These are phyloP conservation scores for Glarea lozoyensis DNA, from an alignment of 495 filamentous ascomycete genomes.

Conservation along the genomic window DNA sequence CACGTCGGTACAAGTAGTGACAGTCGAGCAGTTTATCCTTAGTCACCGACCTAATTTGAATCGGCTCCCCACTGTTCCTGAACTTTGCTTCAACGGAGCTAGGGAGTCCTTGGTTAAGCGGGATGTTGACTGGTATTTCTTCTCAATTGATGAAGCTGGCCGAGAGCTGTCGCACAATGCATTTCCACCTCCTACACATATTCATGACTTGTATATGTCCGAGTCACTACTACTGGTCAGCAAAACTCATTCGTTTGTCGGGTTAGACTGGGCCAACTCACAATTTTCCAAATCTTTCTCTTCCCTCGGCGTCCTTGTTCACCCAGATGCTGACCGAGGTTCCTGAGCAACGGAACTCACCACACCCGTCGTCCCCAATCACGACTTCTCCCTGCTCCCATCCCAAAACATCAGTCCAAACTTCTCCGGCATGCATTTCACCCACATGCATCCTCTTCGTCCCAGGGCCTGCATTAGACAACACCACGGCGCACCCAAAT, in stretches of 20 bases:
- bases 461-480: conserved; percentile 43
- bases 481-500: conserved; percentile 47
- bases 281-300: conserved; percentile 38
- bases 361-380: conserved; percentile 49
- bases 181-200: neutral
- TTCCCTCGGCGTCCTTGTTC: conserved; percentile 41
- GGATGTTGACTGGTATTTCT: too few relatives aligned
- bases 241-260: conserved; percentile 7
- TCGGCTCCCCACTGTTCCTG: too few relatives aligned
- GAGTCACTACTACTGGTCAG: conserved; percentile 19
- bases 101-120: too few relatives aligned
- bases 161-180: neutral
- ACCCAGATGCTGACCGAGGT: conserved; percentile 55
- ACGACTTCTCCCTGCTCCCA: conserved; percentile 33
- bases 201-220: conserved; percentile 25
- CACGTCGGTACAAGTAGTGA: too few relatives aligned
- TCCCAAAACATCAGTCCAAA: conserved; percentile 56
- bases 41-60: too few relatives aligned
- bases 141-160: too few relatives aligned
- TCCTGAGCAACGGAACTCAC: conserved; percentile 40
- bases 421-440: conserved; percentile 41
- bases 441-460: conserved; percentile 57
- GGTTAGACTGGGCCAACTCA: conserved; percentile 15
- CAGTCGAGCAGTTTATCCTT: too few relatives aligned
- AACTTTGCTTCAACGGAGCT: too few relatives aligned